Conservation (phyloP, 768 basidiomycete species). For the Lentinula guzmanii region DNA sequence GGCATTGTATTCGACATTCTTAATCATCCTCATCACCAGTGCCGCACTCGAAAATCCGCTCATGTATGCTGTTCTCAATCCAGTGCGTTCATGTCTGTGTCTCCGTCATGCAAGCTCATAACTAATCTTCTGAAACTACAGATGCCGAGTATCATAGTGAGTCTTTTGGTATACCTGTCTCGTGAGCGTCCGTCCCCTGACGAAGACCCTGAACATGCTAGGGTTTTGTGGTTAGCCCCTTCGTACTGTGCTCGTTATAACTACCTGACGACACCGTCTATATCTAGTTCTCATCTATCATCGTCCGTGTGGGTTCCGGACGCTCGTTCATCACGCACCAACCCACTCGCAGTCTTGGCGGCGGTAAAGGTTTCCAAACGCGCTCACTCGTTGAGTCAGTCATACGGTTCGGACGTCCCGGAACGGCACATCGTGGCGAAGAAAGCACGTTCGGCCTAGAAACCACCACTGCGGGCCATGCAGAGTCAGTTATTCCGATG, state of each 20-base stretch:
- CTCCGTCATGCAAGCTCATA: background rate
- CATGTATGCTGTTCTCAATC: constrained; percentile 4
- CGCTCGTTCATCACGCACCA: background rate
- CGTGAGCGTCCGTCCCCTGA: background rate
- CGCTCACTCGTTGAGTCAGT: background rate
- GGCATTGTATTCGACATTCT: background rate
- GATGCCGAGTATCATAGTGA: constrained; percentile 2
- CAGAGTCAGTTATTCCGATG: background rate
- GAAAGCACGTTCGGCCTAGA: background rate
- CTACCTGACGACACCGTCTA: background rate
- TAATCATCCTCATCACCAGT: constrained; percentile 3
- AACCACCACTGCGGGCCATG: background rate
- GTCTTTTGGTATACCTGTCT: background rate
- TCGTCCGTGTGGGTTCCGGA: background rate
- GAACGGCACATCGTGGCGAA: background rate
- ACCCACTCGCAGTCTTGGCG: background rate
- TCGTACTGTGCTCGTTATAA: background rate
- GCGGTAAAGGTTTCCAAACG: background rate
- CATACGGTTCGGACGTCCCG: background rate
- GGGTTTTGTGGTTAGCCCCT: background rate
- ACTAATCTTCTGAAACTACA: background rate
- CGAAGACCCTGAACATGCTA: background rate
- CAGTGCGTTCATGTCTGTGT: background rate
- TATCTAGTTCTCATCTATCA: background rate
- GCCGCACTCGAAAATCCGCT: constrained; percentile 3